Base-by-base conservation (phyloP, 2,329 filamentous ascomycete genomes). In the Hyphodiscus sp. region DNA sequence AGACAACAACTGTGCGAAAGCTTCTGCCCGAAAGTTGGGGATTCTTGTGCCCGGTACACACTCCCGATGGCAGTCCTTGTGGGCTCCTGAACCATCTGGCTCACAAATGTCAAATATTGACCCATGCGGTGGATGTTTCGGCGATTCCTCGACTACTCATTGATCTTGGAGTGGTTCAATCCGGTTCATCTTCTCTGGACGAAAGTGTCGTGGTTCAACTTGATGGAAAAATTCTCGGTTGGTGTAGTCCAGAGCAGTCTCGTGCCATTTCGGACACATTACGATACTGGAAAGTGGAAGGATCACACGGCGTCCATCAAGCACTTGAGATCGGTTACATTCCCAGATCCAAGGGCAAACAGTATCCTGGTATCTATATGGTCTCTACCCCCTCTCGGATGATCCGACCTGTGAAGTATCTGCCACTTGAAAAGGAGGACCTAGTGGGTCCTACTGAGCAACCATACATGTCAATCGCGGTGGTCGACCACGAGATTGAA, bases 401-500 rank as follows among this genome's bases (percentile, higher is more conserved):
- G 90, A 82, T 92, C 54, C 81, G 94, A 56, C 91, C 92, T 1
- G 89, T 95, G 64, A 96, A 92, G 70, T 96, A 97, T 67, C 78
- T 99, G 26, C 86, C 91, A 3, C 77, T 96, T 3, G 87, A 89
- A 56, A 89, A 88, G 68, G 78, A 88, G 63, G 94, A 99, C 71
- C 91, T 83, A 58, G 87, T 99, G 33, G 94, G 94, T 10, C 88
- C 94, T 0, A 89, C 95, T 61, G 94, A 99, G 72, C 94, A 99
- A 73, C 91, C 92, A 0, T 97, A 94, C 75, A 96, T 99, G 92
- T 91, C 91, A 47, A 96, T 99, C 68, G 91, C 94, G 20, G 91
- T 91, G 63, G 85, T 89, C n/a, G 86, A 91, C 48, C 80, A 85
- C 33, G 94, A 99, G 69, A 83, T 97, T 56, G 79, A 87, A 26